Conservation (phyloP, 306 rosid genomes). For the Vachellia collinsii region DNA sequence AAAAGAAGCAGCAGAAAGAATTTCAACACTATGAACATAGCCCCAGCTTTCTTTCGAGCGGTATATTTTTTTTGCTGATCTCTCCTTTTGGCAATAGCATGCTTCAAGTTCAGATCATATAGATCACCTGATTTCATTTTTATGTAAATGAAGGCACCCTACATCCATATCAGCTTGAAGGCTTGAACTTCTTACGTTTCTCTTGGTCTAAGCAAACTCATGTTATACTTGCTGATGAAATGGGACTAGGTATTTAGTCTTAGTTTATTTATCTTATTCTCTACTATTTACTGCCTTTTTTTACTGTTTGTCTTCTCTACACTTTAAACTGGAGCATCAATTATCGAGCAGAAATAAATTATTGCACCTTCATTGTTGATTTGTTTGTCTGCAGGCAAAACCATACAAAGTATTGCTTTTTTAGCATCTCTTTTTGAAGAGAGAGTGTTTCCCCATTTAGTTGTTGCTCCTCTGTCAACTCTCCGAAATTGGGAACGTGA, state of each 20-base stretch:
- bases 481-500: slow-evolving; percentile 98
- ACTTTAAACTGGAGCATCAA: slow-evolving; percentile 26
- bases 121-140: slow-evolving; percentile 40
- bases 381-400: slow-evolving; percentile 72
- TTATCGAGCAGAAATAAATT: slow-evolving; percentile 19
- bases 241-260: slow-evolving; percentile 88
- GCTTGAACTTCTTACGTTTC: slow-evolving; percentile 91
- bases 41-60: slow-evolving; percentile 87
- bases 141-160: slow-evolving; percentile 66
- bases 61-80: slow-evolving; percentile 42
- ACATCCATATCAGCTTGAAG: slow-evolving; percentile 99
- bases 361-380: slow-evolving; percentile 35
- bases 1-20: slow-evolving; percentile 77
- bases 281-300: slow-evolving; percentile 25
- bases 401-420: slow-evolving; percentile 98
- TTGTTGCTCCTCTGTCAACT: slow-evolving; percentile 98
- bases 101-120: slow-evolving; percentile 34
- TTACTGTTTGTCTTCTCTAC: slow-evolving; percentile 16
- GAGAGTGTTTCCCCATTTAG: slow-evolving; percentile 80
- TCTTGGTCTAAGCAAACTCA: slow-evolving; percentile 99
- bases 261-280: slow-evolving; percentile 39
- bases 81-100: slow-evolving; percentile 33
- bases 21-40: slow-evolving; percentile 88
- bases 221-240: slow-evolving; percentile 98
- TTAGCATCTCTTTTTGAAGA: slow-evolving; percentile 88